Evolutionary conservation across 2,329 filamentous ascomycete genomes (phyloP).

Genomic region (Ploettnerulaceae sp.): DNA sequence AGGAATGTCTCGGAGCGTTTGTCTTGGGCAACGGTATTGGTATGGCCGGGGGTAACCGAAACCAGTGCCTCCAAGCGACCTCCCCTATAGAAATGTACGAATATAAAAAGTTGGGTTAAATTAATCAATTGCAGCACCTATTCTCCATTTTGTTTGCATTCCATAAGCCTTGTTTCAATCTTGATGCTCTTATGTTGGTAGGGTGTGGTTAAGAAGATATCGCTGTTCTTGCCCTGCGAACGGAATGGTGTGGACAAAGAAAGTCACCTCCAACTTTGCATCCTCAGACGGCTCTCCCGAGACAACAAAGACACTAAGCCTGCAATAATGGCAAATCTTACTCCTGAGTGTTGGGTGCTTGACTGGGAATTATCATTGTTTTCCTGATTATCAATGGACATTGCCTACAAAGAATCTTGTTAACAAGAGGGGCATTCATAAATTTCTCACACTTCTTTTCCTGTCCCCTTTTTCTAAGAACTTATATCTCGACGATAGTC

Average conservation of each 20-base stretch:
- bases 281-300: conserved; percentile 31
- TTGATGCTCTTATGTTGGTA: conserved; percentile 15
- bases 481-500: conserved; percentile 12
- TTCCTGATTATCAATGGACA: conserved; percentile 29
- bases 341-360: conserved; percentile 22
- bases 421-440: conserved; percentile 33
- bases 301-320: conserved; percentile 33
- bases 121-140: conserved; percentile 14
- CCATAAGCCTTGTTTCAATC: conserved; percentile 13
- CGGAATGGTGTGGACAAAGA: conserved; percentile 30
- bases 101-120: conserved; percentile 18
- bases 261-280: conserved; percentile 25
- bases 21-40: conserved; percentile 12
- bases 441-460: conserved; percentile 11
- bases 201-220: conserved; percentile 13
- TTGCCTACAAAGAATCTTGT: conserved; percentile 32
- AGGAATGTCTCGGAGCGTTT: conserved; percentile 25
- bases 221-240: conserved; percentile 22
- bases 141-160: conserved; percentile 17
- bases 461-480: conserved; percentile 8
- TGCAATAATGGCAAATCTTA: conserved; percentile 30
- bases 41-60: conserved; percentile 10
- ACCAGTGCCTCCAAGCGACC: conserved; percentile 16
- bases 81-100: conserved; percentile 21
- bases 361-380: conserved; percentile 32